Percentiles rank a stretch among this genome's conserved stretches.
Evolutionary conservation across 208 protist species (phyloP).

Genomic region (Wallacemonas sp.): DNA sequence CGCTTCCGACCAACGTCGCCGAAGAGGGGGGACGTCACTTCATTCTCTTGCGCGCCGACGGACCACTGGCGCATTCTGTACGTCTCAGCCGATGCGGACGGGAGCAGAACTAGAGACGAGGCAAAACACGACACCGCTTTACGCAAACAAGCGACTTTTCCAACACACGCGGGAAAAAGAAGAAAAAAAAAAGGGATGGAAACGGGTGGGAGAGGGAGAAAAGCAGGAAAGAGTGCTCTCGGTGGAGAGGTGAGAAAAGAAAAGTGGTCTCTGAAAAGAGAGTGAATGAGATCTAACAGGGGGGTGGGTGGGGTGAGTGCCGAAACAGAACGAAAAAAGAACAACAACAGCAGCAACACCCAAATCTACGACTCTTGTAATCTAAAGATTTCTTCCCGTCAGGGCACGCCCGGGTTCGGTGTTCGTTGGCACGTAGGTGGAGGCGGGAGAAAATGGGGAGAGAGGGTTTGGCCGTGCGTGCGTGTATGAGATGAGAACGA

Average conservation of each 20-base stretch:
- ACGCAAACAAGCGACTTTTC: neutral
- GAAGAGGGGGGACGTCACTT: neutral
- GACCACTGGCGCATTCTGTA: conserved; percentile 20
- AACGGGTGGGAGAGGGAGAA: neutral
- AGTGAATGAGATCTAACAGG: conserved; percentile 4
- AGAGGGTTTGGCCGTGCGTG: no score
- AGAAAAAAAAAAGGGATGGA: conserved; percentile 9
- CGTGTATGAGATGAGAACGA: no score
- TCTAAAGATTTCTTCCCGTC: neutral
- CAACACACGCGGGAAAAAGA: neutral
- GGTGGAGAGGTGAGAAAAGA: neutral
- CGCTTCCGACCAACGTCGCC: conserved; percentile 1
- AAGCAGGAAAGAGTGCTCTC: no score
- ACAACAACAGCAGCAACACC: neutral
- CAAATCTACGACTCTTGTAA: neutral
- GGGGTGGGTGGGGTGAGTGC: no score
- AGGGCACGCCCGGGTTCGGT: no score
- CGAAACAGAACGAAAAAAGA: neutral
- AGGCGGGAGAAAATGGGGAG: no score
- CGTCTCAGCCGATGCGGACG: no score
- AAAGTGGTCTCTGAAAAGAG: conserved; percentile 11
- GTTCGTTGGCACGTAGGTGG: no score
- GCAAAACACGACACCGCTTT: neutral
- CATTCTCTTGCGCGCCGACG: neutral
- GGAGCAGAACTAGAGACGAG: neutral